phyloP scores from a whole-genome alignment of 768 basidiomycete genomes.

The Hygrophorus pudorinus region DNA sequence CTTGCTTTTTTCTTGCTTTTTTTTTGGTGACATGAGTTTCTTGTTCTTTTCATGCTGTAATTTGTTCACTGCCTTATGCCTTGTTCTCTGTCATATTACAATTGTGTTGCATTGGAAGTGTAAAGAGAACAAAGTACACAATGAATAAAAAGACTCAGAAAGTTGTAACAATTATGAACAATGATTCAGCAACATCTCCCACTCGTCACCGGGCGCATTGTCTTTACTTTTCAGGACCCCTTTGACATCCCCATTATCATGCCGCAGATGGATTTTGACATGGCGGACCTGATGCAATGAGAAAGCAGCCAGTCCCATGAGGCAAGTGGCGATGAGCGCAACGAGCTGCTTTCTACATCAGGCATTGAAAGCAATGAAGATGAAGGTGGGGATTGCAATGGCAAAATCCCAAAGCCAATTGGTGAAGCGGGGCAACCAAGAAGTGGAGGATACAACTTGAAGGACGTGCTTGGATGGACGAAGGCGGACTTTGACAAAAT shows the following conservation, averaged over 20 bases:
- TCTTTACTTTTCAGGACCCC: neutral
- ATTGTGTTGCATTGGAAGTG: neutral
- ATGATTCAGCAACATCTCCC: constrained; percentile 1
- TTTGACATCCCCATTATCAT: neutral
- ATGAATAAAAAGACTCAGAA: neutral
- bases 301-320: neutral
- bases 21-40: too few relatives aligned
- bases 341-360: neutral
- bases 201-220: neutral
- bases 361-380: neutral
- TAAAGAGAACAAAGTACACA: neutral
- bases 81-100: too few relatives aligned
- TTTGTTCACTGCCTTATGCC: too few relatives aligned
- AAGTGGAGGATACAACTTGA: too few relatives aligned
- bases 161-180: too few relatives aligned
- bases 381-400: neutral
- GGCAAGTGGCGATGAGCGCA: neutral
- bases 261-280: neutral
- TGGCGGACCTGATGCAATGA: too few relatives aligned
- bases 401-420: constrained; percentile 11
- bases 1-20: too few relatives aligned
- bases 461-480: too few relatives aligned
- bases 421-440: constrained; percentile 13
- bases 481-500: too few relatives aligned
- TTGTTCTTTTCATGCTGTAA: too few relatives aligned